Base-by-base conservation (phyloP, 1,284 basidiomycete genomes). In the Coniferiporia weirii region DNA sequence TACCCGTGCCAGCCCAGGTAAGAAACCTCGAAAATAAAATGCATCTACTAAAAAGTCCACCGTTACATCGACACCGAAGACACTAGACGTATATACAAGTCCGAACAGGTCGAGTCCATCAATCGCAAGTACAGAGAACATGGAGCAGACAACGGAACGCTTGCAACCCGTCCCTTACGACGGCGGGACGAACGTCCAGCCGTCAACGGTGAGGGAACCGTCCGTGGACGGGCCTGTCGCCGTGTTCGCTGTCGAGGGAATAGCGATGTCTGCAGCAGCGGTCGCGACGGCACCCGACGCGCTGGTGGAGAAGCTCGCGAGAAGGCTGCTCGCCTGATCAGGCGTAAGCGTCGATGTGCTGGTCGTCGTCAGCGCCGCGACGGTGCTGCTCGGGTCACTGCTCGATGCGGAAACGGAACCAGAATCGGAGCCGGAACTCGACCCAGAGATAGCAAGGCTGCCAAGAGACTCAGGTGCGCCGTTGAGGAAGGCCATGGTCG, bases 401-500 rank as follows among this genome's bases (percentile, higher is more conserved):
- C 38, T 9, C 8, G 38, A 40, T 10, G 54, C 60, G 6, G 65
- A 60, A 45, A 53, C 32, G 60, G 60, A 61, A 56, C 54, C 63
- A 45, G 59, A 60, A 52, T 50, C 34, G n/a, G 60, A 53, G 22
- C 55, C 40, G 35, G 65, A 61, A 15, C 63, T 65, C 38, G 53
- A 43, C 22, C 57, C 61, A 43, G 71, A 67, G 61, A 75, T 76
- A 17, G 76, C 75, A 59, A 83, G 70, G 62, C 76, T 69, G 58
- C 75, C 75, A 66, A 89, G 71, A 60, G 72, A 67, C 70, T 87
- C 77, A 36, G 77, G 73, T 59, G 75, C 61, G 47, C 75, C 78
- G 72, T 89, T 85, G 69, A 89, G 77, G 76, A 87, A 90, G 12
- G 80, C 73, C 62, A 88, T 71, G 5, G 80, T 73, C n/a, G 89